phyloP scores from a whole-genome alignment of 225 moss, liverwort and hornwort species.

The Pseudoscleropodium purum region DNA sequence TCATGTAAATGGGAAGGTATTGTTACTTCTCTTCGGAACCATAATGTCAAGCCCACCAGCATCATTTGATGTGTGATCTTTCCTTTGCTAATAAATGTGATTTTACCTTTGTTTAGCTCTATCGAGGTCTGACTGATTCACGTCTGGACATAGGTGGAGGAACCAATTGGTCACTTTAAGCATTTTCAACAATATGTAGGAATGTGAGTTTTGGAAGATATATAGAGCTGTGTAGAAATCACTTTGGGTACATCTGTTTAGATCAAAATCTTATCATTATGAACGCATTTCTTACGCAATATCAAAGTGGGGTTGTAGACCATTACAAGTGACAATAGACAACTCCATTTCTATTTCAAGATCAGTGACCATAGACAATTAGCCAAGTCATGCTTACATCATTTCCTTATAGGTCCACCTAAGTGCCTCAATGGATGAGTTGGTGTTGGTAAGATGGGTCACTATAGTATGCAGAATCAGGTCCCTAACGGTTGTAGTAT shows the following conservation, averaged over 20 bases:
- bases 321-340: neutral
- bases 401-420: neutral
- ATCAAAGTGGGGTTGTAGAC: neutral
- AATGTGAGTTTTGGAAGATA: neutral
- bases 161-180: neutral
- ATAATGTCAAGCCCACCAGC: neutral
- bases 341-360: neutral
- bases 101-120: neutral
- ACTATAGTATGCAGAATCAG: neutral
- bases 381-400: neutral
- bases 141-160: neutral
- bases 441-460: neutral
- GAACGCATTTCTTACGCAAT: neutral
- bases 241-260: neutral
- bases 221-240: neutral
- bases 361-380: no score
- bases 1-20: conserved; percentile 46
- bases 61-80: neutral
- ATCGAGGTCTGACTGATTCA: neutral
- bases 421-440: neutral
- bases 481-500: neutral
- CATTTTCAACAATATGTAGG: neutral
- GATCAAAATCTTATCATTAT: neutral
- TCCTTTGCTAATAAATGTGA: neutral
- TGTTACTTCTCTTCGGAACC: neutral